Conservation (phyloP, 768 basidiomycete genomes). For the Termitomyces sp. region DNA sequence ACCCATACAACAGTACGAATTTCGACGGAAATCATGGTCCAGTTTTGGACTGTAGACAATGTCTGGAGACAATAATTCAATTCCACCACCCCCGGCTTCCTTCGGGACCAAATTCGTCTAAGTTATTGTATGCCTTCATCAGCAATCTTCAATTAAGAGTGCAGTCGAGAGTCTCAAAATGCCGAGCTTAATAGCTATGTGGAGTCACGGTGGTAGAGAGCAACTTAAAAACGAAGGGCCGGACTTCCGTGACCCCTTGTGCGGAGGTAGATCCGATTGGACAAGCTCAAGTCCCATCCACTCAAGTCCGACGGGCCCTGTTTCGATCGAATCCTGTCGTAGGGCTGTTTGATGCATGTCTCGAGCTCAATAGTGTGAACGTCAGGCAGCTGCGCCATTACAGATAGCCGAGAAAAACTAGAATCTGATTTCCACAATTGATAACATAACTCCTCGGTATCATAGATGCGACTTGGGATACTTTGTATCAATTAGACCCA, state of each 20-base stretch:
- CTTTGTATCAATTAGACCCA: not conserved
- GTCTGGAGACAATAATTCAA: no score
- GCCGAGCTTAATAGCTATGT: not conserved
- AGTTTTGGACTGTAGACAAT: no score
- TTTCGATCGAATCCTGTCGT: not conserved
- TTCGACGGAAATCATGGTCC: not conserved
- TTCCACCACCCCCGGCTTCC: no score
- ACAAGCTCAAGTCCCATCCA: not conserved
- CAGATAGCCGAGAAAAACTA: not conserved
- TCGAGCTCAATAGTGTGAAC: not conserved
- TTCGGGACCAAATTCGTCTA: not conserved
- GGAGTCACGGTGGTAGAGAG: not conserved
- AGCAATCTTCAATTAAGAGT: not conserved
- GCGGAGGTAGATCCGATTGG: not conserved
- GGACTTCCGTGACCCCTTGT: not conserved
- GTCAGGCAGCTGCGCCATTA: not conserved
- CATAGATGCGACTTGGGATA: not conserved
- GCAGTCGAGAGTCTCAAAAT: not conserved
- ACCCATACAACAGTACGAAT: not conserved
- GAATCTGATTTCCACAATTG: not conserved
- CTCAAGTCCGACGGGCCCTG: not conserved
- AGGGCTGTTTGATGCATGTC: not conserved
- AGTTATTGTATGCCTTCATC: not conserved
- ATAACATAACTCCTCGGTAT: not conserved
- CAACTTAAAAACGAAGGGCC: not conserved